Evolutionary conservation across 2,329 filamentous ascomycete genomes (phyloP).

Genomic region (Hymenoscyphus albidus): DNA sequence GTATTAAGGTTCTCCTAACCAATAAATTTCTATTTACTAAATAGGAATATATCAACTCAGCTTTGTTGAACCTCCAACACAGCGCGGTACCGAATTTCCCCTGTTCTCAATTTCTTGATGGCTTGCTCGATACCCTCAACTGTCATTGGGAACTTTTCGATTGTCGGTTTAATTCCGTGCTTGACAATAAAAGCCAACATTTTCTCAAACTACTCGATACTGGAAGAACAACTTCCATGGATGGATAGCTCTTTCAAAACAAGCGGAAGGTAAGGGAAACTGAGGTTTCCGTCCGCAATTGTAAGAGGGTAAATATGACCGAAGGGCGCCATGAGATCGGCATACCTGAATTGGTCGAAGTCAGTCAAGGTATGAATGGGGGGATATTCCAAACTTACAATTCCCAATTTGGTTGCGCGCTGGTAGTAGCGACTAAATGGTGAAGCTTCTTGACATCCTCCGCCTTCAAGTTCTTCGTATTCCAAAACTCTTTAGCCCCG

Average conservation of each 20-base stretch:
- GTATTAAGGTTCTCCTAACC: no score
- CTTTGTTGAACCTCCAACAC: constrained; percentile 28
- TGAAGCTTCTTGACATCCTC: constrained; percentile 19
- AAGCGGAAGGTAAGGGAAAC: constrained; percentile 48
- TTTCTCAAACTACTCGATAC: constrained; percentile 42
- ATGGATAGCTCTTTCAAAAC: constrained; percentile 36
- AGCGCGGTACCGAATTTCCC: constrained; percentile 50
- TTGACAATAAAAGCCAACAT: constrained; percentile 58
- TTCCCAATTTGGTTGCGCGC: constrained; percentile 36
- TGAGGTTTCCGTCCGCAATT: constrained; percentile 52
- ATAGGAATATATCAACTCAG: background rate
- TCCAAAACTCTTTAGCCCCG: constrained; percentile 44
- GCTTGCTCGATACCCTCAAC: constrained; percentile 47
- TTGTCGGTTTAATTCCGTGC: constrained; percentile 54
- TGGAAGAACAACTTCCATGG: constrained; percentile 46
- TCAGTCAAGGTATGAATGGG: background rate
- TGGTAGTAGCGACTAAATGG: constrained; percentile 9
- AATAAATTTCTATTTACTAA: background rate
- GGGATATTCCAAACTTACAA: constrained; percentile 30
- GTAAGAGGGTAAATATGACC: constrained; percentile 48
- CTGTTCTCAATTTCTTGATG: constrained; percentile 52
- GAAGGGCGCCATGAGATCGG: constrained; percentile 41
- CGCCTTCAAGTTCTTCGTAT: constrained; percentile 44
- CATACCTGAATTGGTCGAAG: background rate
- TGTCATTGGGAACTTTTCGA: constrained; percentile 51